A percentile compares a stretch with the other conserved stretches of the same genome.
phyloP scores from a whole-genome alignment of 805 yeast genomes.

The Candida ponderosae region DNA sequence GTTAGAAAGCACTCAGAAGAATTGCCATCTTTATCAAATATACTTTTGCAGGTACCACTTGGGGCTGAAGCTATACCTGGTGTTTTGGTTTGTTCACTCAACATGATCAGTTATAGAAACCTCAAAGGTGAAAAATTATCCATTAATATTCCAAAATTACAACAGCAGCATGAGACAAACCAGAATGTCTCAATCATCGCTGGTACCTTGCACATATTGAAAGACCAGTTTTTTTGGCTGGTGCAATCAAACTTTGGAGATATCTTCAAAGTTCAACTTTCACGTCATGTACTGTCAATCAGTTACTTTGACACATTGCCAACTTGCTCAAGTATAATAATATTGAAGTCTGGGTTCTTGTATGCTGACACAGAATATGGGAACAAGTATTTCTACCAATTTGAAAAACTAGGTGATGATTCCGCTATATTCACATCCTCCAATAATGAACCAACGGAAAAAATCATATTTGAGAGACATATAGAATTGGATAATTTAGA shows the following conservation, averaged over 20 bases:
- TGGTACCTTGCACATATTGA: constrained; percentile 61
- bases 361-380: constrained; percentile 59
- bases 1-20: constrained; percentile 39
- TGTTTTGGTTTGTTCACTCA: constrained; percentile 53
- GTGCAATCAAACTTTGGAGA: constrained; percentile 72
- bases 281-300: constrained; percentile 26
- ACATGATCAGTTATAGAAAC: constrained; percentile 43
- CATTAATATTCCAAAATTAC: constrained; percentile 52
- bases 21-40: constrained; percentile 35
- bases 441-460: constrained; percentile 24
- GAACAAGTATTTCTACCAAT: constrained; percentile 67
- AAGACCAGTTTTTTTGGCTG: constrained; percentile 53
- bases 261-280: constrained; percentile 50
- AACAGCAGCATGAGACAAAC: constrained; percentile 6
- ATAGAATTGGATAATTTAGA: constrained; percentile 46
- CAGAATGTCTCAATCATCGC: constrained; percentile 33
- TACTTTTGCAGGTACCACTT: constrained; percentile 64
- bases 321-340: constrained; percentile 41
- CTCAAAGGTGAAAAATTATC: constrained; percentile 27
- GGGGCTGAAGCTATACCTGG: constrained; percentile 68
- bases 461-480: constrained; percentile 19
- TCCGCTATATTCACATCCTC: constrained; percentile 28
- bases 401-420: constrained; percentile 66
- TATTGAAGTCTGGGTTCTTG: constrained; percentile 70
- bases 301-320: constrained; percentile 77